These are phyloP conservation scores for Naematelia aurantialba DNA, from an alignment of 768 basidiomycete genomes.

Conservation along the genomic window DNA sequence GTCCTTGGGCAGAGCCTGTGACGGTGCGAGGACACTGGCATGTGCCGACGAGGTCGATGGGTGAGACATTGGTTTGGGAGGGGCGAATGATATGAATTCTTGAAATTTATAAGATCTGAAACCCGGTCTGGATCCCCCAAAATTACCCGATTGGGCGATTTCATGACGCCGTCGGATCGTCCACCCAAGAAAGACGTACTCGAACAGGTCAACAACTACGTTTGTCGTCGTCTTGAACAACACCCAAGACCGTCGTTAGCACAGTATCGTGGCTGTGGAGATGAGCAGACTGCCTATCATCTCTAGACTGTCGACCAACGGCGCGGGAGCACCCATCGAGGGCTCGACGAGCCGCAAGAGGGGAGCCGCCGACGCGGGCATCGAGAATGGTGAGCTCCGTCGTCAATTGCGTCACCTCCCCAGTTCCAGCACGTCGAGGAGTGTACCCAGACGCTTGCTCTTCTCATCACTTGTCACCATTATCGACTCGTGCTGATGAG, in stretches of 20 bases:
- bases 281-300: background rate
- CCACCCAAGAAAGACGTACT: too few relatives aligned
- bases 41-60: conserved; percentile 32
- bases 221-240: too few relatives aligned
- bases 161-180: background rate
- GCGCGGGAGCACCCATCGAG: background rate
- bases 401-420: background rate
- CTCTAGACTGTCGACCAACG: background rate
- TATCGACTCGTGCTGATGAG: background rate
- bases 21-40: conserved; percentile 43
- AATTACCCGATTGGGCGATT: background rate
- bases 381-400: conserved; percentile 7
- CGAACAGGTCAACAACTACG: background rate
- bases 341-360: conserved; percentile 8
- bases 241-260: too few relatives aligned
- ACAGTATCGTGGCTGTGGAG: too few relatives aligned
- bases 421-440: background rate
- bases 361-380: conserved; percentile 17
- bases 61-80: background rate
- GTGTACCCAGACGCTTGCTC: too few relatives aligned
- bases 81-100: background rate
- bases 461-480: too few relatives aligned
- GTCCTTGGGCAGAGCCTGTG: conserved; percentile 39
- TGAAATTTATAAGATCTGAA: background rate
- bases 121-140: background rate